Conservation (phyloP, 108 stramenopile species). For the Chaetoceros muelleri region DNA sequence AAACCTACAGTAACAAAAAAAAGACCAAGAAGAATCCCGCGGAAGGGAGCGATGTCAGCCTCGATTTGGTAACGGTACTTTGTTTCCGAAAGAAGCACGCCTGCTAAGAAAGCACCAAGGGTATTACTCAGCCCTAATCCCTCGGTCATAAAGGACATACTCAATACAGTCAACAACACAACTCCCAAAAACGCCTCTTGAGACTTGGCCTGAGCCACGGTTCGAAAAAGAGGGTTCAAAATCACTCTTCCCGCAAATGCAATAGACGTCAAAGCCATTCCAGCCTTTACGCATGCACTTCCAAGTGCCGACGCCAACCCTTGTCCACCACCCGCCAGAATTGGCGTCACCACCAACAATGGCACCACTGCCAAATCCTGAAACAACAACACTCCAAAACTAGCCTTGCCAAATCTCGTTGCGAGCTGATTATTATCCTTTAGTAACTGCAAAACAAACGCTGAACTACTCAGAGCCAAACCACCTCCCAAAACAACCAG, state of each 20-base stretch:
- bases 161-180: slow-evolving; percentile 70
- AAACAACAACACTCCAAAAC: slow-evolving; percentile 85
- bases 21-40: slow-evolving; percentile 87
- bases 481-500: slow-evolving; percentile 82
- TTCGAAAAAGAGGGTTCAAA: slow-evolving; percentile 65
- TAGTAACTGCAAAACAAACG: slow-evolving; percentile 87
- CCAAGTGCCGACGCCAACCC: slow-evolving; percentile 52
- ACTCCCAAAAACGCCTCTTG: slow-evolving; percentile 89
- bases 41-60: slow-evolving; percentile 79
- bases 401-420: slow-evolving; percentile 76
- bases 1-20: slow-evolving; percentile 96
- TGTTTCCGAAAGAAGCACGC: slow-evolving; percentile 80
- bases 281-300: slow-evolving; percentile 65
- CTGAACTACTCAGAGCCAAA: slow-evolving; percentile 80
- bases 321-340: slow-evolving; percentile 59
- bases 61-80: slow-evolving; percentile 77
- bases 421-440: slow-evolving; percentile 81
- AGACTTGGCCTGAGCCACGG: slow-evolving; percentile 49
- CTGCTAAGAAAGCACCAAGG: slow-evolving; percentile 88
- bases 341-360: slow-evolving; percentile 79
- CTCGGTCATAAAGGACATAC: slow-evolving; percentile 86
- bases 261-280: slow-evolving; percentile 62
- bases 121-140: slow-evolving; percentile 90
- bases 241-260: slow-evolving; percentile 63
- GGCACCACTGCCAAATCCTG: slow-evolving; percentile 93